These are phyloP conservation scores for Spencermartinsiella europaea DNA, from an alignment of 805 yeast genomes.

Conservation along the genomic window DNA sequence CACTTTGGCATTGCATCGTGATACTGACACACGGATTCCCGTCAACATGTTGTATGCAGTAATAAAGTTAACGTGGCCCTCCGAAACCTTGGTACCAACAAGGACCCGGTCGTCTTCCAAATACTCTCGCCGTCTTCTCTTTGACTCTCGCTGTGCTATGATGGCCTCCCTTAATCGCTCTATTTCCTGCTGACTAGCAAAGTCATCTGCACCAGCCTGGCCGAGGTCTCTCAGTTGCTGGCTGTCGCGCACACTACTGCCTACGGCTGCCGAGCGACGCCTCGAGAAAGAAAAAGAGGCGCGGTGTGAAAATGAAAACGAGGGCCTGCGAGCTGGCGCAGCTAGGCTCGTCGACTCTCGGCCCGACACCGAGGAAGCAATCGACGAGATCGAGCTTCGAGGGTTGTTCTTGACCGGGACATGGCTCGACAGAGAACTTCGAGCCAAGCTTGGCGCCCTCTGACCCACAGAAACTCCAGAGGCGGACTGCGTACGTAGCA, in stretches of 20 bases:
- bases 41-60: constrained; percentile 97
- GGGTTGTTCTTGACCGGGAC: neutral
- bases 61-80: constrained; percentile 89
- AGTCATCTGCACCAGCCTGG: constrained; percentile 4
- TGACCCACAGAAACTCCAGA: neutral
- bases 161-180: constrained; percentile 29
- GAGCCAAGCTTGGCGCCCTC: neutral
- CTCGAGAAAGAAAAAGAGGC: neutral
- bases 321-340: neutral
- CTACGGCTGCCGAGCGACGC: constrained; percentile 4
- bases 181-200: constrained; percentile 19
- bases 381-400: constrained; percentile 8
- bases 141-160: constrained; percentile 28
- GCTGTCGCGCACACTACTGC: neutral
- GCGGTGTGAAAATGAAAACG: neutral
- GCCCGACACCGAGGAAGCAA: neutral
- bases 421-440: neutral
- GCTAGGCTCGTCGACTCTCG: constrained; percentile 3
- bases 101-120: constrained; percentile 44
- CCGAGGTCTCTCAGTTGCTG: constrained; percentile 1
- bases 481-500: neutral
- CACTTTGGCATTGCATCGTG: constrained; percentile 75
- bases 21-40: constrained; percentile 92
- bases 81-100: constrained; percentile 78
- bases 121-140: constrained; percentile 24